These are phyloP conservation scores for Xylaria multiplex DNA, from an alignment of 2,329 filamentous ascomycete species.

Conservation along the genomic window DNA sequence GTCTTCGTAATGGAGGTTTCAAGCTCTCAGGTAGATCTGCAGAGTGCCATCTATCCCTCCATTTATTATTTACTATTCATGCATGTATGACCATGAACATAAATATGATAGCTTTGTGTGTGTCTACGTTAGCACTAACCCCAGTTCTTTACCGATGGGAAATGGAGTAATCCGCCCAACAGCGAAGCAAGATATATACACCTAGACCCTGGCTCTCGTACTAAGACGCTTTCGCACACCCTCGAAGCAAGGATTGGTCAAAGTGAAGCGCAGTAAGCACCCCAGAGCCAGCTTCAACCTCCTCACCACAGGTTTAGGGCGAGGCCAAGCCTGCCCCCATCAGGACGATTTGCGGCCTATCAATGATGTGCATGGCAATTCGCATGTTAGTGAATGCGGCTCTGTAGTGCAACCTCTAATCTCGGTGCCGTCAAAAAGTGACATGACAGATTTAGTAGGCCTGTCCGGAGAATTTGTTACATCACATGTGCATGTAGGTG, in stretches of 20 bases:
- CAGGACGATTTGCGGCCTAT: not conserved
- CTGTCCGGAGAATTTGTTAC: conserved; percentile 8
- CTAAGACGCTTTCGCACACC: not conserved
- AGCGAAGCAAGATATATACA: not conserved
- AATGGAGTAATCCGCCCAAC: conserved; percentile 3
- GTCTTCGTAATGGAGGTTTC: not conserved
- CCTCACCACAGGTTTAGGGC: conserved; percentile 14
- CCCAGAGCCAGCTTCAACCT: conserved; percentile 3
- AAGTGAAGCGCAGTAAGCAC: not conserved
- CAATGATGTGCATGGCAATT: conserved; percentile 7
- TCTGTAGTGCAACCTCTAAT: conserved; percentile 15
- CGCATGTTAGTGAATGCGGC: conserved; percentile 15
- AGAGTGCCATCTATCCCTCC: not conserved
- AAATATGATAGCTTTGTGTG: not conserved
- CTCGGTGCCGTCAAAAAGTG: not conserved
- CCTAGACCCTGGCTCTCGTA: not conserved
- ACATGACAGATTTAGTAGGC: not conserved
- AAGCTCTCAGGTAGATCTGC: conserved; percentile 20
- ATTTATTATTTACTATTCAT: not conserved
- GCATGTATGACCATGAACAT: conserved; percentile 9
- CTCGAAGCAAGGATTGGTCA: not conserved
- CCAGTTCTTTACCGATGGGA: conserved; percentile 7
- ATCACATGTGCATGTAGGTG: not conserved
- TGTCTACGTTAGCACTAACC: not conserved
- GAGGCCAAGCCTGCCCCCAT: conserved; percentile 8